Evolutionary conservation across 768 basidiomycete species (phyloP), one percentile per base, ranked within the genome.

Genomic region (Leccinum barrowsii): DNA sequence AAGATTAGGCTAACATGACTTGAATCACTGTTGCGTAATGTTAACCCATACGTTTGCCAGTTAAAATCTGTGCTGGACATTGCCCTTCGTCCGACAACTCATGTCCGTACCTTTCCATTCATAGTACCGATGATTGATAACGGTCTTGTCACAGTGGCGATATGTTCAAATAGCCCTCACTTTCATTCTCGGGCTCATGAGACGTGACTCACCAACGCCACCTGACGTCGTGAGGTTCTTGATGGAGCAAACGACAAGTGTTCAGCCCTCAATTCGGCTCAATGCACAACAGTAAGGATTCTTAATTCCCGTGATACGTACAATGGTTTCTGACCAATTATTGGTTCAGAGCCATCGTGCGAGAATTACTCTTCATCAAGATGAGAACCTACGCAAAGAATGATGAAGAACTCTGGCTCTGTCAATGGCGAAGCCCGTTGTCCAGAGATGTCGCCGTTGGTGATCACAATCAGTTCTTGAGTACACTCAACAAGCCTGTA

Each of bases 151-250:
- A n/a, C 63, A 92, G 90, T 92, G 90, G 90, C 80, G 90, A 74
- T 92, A 92, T 70, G 78, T 85, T 0, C 86, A 91, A 77, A 85
- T 85, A 64, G 86, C 90, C 7, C 71, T 78, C 30, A 81, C 80
- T 34, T 86, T 89, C 66, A 69, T 92, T 48, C 76, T 74, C 30
- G 77, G 80, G 40, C 76, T 91, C 30, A 75, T 91, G 55, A 81
- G 86, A 64, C 78, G 89, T 67, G 89, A 93, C 65, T 70, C 73
- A 28, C 73, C 79, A 10, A 77, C 82, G 17, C 70, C 82, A 2
- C 75, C 85, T 13, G 79, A 79, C 4, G 70, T 86, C 5, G 82
- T 83, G 1, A 78, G 72, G 59, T 86, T 91, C 68, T 83, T 92
- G 70, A 75, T 89, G 63, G 77, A 78, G 55, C 83, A 88, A 63